A percentile compares a stretch with the other conserved stretches of the same genome.
Evolutionary conservation across 768 basidiomycete genomes (phyloP).

Genomic region (Amanita brunnescens): DNA sequence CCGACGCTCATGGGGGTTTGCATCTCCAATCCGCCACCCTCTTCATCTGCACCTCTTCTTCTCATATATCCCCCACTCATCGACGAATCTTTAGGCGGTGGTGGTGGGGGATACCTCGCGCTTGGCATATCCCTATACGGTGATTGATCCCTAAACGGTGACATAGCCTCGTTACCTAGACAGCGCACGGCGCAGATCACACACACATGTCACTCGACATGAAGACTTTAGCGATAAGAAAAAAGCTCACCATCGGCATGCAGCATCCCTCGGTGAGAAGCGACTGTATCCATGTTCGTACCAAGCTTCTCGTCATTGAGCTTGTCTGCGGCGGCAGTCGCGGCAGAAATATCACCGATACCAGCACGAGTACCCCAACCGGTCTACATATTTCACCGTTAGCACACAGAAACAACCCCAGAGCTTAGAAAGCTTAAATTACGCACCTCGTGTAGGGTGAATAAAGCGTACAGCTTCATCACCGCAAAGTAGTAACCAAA

Average conservation of each 20-base stretch:
- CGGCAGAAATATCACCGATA: conserved; percentile 75
- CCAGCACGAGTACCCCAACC: conserved; percentile 96
- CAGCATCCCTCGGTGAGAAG: conserved; percentile 8
- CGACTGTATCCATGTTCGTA: conserved; percentile 12
- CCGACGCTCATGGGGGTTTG: conserved; percentile 19
- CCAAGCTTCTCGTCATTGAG: conserved; percentile 22
- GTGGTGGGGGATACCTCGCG: conserved; percentile 9
- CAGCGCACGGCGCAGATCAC: not conserved
- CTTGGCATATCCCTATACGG: conserved; percentile 20
- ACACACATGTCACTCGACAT: not conserved
- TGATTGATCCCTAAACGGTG: conserved; percentile 22
- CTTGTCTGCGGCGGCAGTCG: conserved; percentile 58
- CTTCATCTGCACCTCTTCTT: conserved; percentile 20
- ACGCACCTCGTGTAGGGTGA: conserved; percentile 82
- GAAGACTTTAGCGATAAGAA: not conserved
- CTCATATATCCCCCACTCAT: conserved; percentile 13
- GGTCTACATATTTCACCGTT: conserved; percentile 37
- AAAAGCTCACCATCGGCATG: conserved; percentile 10
- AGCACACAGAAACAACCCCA: not conserved
- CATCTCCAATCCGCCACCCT: conserved; percentile 23
- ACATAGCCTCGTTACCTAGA: conserved; percentile 8
- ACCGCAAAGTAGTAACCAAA: conserved; percentile 94
- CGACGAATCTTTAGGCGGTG: conserved; percentile 8
- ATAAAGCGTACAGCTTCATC: conserved; percentile 90
- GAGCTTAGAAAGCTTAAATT: not conserved